Base-by-base conservation (phyloP, 164 flowering plant genomes). In the Nymphaea colorata region DNA sequence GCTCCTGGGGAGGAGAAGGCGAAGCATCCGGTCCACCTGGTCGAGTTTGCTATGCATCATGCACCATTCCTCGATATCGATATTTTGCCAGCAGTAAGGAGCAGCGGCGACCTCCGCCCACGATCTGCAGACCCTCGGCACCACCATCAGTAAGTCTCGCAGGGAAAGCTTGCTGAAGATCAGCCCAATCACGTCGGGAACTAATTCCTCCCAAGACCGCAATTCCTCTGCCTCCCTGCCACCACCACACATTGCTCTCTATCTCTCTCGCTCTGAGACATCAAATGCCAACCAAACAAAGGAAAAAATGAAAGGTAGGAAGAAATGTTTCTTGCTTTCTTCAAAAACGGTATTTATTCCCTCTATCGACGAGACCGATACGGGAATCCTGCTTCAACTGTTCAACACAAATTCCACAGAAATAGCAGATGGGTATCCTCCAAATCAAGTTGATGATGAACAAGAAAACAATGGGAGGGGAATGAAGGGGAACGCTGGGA, bases 1-100 rank as follows among this genome's bases (percentile, higher is more conserved):
- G 73, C 93, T 87, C 76, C 91, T 78, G 5, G 71, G 62, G 15
- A 89, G 70, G 64, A 89, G 81, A 84, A 86, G 75, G 64, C 71
- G 72, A 63, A 89, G 78, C 91, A 89, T 86, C 25, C 77, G 73
- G 69, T 86, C 87, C 6, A 84, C 43, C 10, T 70, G 74, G 44
- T 84, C 79, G 3, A 82, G 83, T 5, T 66, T 64, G 65, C 79
- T 67, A 0, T 70, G 51, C 57, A 51, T 25, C 2, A 41, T 68
- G 68, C 96, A 84, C 96, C 97, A 91, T 55, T 84, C 90, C 68
- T 84, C 88, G 69, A 93, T 86, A 76, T 93, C 88, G 5, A 91
- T 87, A 80, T 93, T 90, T 77, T 87, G 94, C 98, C 98, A 93
- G 71, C 98, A 93, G 66, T 86, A 90, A 59, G 98, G 97, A 25